Base-by-base conservation (phyloP, 1,284 basidiomycete species). In the Leccinum fuscescens region DNA sequence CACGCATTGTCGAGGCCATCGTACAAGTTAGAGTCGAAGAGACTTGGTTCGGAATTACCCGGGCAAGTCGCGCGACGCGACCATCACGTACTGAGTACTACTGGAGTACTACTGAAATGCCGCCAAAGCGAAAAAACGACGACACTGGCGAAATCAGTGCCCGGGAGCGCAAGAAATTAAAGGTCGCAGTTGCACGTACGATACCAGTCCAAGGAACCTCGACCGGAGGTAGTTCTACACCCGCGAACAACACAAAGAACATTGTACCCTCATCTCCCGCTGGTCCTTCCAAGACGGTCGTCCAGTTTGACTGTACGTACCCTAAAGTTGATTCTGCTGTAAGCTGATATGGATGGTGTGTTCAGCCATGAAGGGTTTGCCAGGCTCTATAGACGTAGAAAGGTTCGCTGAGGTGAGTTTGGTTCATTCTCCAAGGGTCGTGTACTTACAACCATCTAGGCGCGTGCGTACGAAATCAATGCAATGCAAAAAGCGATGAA, bases 401-500 rank as follows among this genome's bases (percentile, higher is more conserved):
- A 88, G 83, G 67, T 96, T 96, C 70, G 83, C 89, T 9, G 88
- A 95, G 80, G 94, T 92, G 50, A 12, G 78, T 44, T 31, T 29
- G 53, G 44, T 27, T 33, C 49, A 46, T 53, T 44, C 5, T 33
- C 9, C 0, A 4, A n/a, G 7, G 5, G 4, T 31, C 0, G 3
- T 17, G 1, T 8, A 22, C 46, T 1, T 46, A 62, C 58, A 1
- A 48, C 37, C 56, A 31, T 39, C 6, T 63, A 96, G 93, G 85
- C 92, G 20, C 82, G 95, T 62, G 82, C 86, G 4, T 92, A 93
- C 68, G 94, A 98, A 76, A 94, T 97, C 58, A 78, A 84, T 52
- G 91, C 94, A 0, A 93, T 97, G 87, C 86, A 94, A 64, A 83
- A 80, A 24, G 88, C 93, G 0, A 95, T 96, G 80, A 86, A 90